phyloP scores from a whole-genome alignment of 768 basidiomycete species.

The Boletus sensibilis region DNA sequence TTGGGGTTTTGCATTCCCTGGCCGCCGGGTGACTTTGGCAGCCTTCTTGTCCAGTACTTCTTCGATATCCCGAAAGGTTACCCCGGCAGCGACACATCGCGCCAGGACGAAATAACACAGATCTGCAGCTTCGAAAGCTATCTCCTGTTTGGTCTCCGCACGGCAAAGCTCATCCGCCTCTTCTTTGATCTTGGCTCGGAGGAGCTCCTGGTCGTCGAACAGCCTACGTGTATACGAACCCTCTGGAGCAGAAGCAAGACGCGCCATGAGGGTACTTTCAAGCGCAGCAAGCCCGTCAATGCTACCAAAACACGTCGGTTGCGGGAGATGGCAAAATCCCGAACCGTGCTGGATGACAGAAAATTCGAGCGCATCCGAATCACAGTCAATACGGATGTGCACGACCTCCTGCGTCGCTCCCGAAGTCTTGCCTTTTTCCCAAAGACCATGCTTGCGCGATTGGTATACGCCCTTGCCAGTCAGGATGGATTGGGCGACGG shows the following conservation, averaged over 20 bases:
- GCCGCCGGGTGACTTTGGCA: conserved; percentile 78
- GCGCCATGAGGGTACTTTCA: conserved; percentile 71
- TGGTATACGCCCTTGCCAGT: conserved; percentile 94
- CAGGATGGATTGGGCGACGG: conserved; percentile 80
- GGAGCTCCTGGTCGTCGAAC: conserved; percentile 77
- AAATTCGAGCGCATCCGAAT: conserved; percentile 89
- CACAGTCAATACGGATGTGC: conserved; percentile 85
- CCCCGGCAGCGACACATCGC: conserved; percentile 80
- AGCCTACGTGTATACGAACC: conserved; percentile 90
- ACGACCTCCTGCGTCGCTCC: conserved; percentile 90
- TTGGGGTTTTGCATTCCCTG: conserved; percentile 91
- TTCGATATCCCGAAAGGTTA: conserved; percentile 81
- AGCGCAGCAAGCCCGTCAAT: conserved; percentile 76
- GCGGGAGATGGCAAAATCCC: conserved; percentile 92
- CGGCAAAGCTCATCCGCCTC: conserved; percentile 96
- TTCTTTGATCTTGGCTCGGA: conserved; percentile 94
- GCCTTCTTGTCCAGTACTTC: conserved; percentile 81
- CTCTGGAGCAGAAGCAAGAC: conserved; percentile 74
- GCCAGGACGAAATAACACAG: conserved; percentile 89
- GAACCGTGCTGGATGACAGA: conserved; percentile 84
- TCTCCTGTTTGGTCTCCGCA: conserved; percentile 72
- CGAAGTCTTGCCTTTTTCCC: conserved; percentile 96
- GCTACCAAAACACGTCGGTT: conserved; percentile 87
- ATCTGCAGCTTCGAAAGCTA: conserved; percentile 95
- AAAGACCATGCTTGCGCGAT: conserved; percentile 92